Conservation (phyloP, 192 early-diverging fungal genomes). For the Umbelopsis ramanniana region DNA sequence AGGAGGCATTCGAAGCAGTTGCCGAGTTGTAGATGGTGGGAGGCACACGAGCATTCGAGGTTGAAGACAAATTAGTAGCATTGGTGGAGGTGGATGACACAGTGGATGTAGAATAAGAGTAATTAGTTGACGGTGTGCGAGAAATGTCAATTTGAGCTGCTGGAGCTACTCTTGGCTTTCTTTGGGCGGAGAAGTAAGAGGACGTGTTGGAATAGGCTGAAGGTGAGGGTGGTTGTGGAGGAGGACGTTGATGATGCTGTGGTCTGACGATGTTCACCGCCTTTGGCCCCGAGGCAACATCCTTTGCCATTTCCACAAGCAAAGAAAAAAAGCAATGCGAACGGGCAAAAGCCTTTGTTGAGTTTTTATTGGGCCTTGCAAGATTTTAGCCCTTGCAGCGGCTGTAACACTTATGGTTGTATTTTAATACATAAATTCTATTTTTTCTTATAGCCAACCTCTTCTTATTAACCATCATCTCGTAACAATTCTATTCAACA, state of each 20-base stretch:
- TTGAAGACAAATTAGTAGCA: conserved; percentile 25
- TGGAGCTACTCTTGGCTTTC: conserved; percentile 18
- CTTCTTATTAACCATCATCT: too few relatives aligned
- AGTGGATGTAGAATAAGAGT: conserved; percentile 35
- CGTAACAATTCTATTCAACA: too few relatives aligned
- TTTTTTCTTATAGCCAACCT: neutral
- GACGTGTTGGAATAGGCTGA: conserved; percentile 15
- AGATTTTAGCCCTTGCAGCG: neutral
- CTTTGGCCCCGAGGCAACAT: conserved; percentile 32
- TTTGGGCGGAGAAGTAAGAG: conserved; percentile 22
- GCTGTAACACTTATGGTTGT: neutral
- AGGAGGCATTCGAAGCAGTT: conserved; percentile 4
- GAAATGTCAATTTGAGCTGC: conserved; percentile 14
- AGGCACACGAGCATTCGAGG: conserved; percentile 24
- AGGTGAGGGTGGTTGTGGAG: conserved; percentile 17
- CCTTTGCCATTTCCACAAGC: conserved; percentile 21
- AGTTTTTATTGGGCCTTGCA: conserved; percentile 12
- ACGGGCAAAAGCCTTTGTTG: neutral
- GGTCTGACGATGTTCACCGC: conserved; percentile 41
- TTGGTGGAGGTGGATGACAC: conserved; percentile 30
- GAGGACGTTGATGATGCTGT: conserved; percentile 18
- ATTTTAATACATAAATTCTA: neutral
- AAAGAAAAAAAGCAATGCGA: conserved; percentile 15
- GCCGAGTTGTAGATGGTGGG: conserved; percentile 31
- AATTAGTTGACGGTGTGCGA: neutral